phyloP scores from a whole-genome alignment of 768 basidiomycete genomes.

The Lactarius tabidus region DNA sequence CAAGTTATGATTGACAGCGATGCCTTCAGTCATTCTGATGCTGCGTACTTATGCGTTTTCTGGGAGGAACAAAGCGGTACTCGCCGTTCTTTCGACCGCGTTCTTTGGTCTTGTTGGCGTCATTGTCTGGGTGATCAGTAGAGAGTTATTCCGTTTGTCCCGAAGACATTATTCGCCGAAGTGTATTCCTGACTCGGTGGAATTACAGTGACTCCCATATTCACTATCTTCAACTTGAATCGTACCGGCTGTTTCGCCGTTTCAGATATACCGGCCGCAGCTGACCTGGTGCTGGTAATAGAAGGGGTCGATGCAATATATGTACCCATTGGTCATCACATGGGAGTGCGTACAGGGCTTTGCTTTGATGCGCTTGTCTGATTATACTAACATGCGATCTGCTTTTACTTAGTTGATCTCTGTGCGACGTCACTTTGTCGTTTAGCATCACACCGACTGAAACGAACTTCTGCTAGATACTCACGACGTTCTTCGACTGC shows the following conservation, averaged over 20 bases:
- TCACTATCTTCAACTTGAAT: background rate
- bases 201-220: slow-evolving; percentile 7
- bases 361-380: background rate
- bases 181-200: background rate
- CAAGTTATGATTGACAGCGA: background rate
- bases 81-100: slow-evolving; percentile 1
- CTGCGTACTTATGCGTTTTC: slow-evolving; percentile 24
- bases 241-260: slow-evolving; percentile 12
- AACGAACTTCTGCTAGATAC: background rate
- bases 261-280: slow-evolving; percentile 3
- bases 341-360: slow-evolving; percentile 16
- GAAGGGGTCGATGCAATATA: background rate
- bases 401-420: slow-evolving; percentile 4
- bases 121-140: slow-evolving; percentile 12
- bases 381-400: background rate
- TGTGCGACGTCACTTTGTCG: background rate
- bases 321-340: background rate
- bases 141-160: slow-evolving; percentile 6
- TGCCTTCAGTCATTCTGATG: slow-evolving; percentile 20
- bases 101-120: slow-evolving; percentile 1
- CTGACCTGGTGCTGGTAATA: too few species aligned
- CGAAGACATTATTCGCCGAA: background rate
- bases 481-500: slow-evolving; percentile 11
- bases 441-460: background rate
- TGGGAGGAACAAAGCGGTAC: slow-evolving; percentile 4